These are phyloP conservation scores for Pichia kudriavzevii DNA, from an alignment of 1,139 yeast species.

Conservation along the genomic window DNA sequence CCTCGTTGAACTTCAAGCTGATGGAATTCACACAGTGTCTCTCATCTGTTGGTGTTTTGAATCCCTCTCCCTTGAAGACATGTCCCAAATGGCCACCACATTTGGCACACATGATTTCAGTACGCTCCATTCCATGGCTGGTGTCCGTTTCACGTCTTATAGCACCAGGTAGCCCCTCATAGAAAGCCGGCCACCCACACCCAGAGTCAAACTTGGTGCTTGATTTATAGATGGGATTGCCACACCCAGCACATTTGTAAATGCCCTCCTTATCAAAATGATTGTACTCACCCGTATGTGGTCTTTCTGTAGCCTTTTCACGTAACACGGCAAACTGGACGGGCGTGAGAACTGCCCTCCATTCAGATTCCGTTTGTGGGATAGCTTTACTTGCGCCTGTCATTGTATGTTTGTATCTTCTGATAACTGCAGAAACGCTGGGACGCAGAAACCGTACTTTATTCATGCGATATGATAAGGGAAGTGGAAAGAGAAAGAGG, in stretches of 20 bases:
- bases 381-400: no score
- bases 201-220: slow-evolving; percentile 78
- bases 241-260: slow-evolving; percentile 83
- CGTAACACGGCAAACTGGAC: slow-evolving; percentile 75
- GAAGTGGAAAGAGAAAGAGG: no score
- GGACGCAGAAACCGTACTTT: no score
- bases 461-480: no score
- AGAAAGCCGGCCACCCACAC: slow-evolving; percentile 99
- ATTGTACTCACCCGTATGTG: slow-evolving; percentile 67
- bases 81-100: slow-evolving; percentile 97
- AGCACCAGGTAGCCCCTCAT: slow-evolving; percentile 79
- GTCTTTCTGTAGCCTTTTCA: slow-evolving; percentile 77
- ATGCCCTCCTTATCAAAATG: slow-evolving; percentile 47
- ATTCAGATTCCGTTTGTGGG: slow-evolving; percentile 43
- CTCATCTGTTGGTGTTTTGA: slow-evolving; percentile 77
- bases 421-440: no score
- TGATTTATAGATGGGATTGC: slow-evolving; percentile 69
- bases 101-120: slow-evolving; percentile 79
- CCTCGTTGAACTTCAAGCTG: slow-evolving; percentile 53
- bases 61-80: slow-evolving; percentile 92
- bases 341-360: slow-evolving; percentile 75
- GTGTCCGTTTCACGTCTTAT: slow-evolving; percentile 54
- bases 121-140: slow-evolving; percentile 68
- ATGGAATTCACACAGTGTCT: slow-evolving; percentile 93
- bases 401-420: no score